Evolutionary conservation across 257 asterid species (phyloP).

Genomic region (Plantago major): DNA sequence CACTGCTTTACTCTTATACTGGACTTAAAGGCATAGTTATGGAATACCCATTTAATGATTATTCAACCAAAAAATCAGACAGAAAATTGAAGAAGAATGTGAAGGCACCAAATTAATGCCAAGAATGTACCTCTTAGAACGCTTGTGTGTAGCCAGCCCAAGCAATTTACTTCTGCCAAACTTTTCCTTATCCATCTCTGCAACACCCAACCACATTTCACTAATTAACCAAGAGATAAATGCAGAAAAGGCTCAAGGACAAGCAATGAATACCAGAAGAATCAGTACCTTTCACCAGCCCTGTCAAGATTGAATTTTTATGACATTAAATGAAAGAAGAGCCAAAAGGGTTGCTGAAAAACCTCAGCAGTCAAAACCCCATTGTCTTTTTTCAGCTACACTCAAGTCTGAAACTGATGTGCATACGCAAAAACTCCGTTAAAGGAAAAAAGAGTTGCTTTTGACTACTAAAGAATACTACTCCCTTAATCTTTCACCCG

Average conservation of each 20-base stretch:
- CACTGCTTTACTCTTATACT: constrained; percentile 6
- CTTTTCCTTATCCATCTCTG: constrained; percentile 74
- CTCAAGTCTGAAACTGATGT: constrained; percentile 19
- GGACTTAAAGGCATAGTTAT: constrained; percentile 9
- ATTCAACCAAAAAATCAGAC: constrained; percentile 9
- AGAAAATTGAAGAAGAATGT: constrained; percentile 9
- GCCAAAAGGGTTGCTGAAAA: constrained; percentile 34
- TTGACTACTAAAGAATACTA: constrained; percentile 34
- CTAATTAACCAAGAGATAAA: constrained; percentile 17
- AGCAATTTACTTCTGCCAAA: constrained; percentile 42
- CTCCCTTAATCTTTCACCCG: constrained; percentile 24
- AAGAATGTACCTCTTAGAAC: constrained; percentile 60
- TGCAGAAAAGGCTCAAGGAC: constrained; percentile 3
- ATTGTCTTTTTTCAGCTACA: constrained; percentile 23
- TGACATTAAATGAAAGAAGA: constrained; percentile 28
- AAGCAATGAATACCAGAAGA: constrained; percentile 18
- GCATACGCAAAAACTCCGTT: constrained; percentile 28
- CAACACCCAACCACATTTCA: constrained; percentile 26
- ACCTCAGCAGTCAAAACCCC: constrained; percentile 37
- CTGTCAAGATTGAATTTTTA: constrained; percentile 41
- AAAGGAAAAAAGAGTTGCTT: constrained; percentile 34
- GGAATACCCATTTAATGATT: constrained; percentile 17
- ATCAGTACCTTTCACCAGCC: constrained; percentile 16
- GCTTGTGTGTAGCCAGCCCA: constrained; percentile 46
- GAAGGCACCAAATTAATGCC: constrained; percentile 14